phyloP scores from a whole-genome alignment of 768 basidiomycete species.

The Glaciozyma antarctica region DNA sequence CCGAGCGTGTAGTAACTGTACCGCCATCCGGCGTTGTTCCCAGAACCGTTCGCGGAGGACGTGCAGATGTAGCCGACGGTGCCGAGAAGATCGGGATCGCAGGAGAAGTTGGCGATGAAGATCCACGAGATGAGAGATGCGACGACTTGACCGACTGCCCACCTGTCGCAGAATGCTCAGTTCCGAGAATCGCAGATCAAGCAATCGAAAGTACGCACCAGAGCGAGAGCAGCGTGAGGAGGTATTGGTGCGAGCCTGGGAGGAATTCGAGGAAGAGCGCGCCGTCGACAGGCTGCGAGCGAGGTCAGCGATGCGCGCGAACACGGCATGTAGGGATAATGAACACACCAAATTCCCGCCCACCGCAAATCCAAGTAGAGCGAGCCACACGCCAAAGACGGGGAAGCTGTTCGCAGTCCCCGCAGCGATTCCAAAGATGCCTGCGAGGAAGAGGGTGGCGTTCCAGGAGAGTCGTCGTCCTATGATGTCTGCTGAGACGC shows the following conservation, averaged over 20 bases:
- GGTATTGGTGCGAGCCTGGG: conserved; percentile 40
- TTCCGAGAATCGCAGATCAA: neutral
- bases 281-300: conserved; percentile 39
- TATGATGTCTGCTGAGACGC: conserved; percentile 47
- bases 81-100: conserved; percentile 36
- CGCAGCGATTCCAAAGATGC: too few species aligned
- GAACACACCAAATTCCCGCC: neutral
- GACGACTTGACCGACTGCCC: conserved; percentile 49
- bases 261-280: conserved; percentile 39
- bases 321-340: too few species aligned
- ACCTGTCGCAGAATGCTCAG: conserved; percentile 45
- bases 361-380: conserved; percentile 5
- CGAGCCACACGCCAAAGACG: conserved; percentile 12
- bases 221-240: conserved; percentile 44
- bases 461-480: conserved; percentile 34
- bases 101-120: conserved; percentile 53
- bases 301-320: neutral
- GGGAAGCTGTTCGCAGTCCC: too few species aligned
- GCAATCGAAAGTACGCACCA: neutral
- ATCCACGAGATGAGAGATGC: conserved; percentile 51
- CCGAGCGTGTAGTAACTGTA: conserved; percentile 39
- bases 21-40: conserved; percentile 55
- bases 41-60: conserved; percentile 32
- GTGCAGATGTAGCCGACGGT: conserved; percentile 44
- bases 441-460: too few species aligned